Conservation (phyloP, 352 stramenopile genomes). For the Globisporangium cylindrosporum region DNA sequence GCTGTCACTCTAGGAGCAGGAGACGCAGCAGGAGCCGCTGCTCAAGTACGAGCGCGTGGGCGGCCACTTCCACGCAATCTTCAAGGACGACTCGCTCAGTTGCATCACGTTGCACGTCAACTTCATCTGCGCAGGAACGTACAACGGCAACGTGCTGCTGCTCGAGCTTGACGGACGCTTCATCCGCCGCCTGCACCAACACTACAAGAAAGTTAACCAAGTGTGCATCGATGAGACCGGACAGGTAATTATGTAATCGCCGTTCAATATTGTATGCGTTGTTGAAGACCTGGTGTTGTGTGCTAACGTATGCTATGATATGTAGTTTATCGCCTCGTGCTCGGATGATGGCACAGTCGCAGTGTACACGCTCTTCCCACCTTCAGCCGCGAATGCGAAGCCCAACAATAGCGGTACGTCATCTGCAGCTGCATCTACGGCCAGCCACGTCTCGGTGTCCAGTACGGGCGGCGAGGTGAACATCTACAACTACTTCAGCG, state of each 20-base stretch:
- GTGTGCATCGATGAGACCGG: slow-evolving; percentile 84
- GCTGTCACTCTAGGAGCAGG: slow-evolving; percentile 5
- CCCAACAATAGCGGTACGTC: slow-evolving; percentile 13
- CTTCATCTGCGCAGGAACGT: slow-evolving; percentile 74
- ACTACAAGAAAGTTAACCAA: slow-evolving; percentile 88
- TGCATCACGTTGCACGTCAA: slow-evolving; percentile 82
- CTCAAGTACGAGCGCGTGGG: slow-evolving; percentile 88
- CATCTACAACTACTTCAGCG: slow-evolving; percentile 89
- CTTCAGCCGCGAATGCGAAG: slow-evolving; percentile 19
- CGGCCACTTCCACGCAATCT: slow-evolving; percentile 81
- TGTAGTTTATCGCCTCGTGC: slow-evolving; percentile 78
- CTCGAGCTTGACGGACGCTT: slow-evolving; percentile 74
- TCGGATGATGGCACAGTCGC: slow-evolving; percentile 84
- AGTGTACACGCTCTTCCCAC: slow-evolving; percentile 69
- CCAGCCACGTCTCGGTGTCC: slow-evolving; percentile 42
- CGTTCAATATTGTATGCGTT: neutral
- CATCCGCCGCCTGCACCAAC: slow-evolving; percentile 78
- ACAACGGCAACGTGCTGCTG: slow-evolving; percentile 77
- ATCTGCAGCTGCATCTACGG: slow-evolving; percentile 1
- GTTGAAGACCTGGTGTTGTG: neutral
- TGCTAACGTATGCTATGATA: neutral
- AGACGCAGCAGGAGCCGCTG: slow-evolving; percentile 51
- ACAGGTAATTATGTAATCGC: slow-evolving; percentile 27
- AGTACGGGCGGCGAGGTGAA: slow-evolving; percentile 81
- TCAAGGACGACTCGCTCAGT: slow-evolving; percentile 84